Evolutionary conservation across 148 eudicot genomes (phyloP).

Genomic region (Rhododendron williamsianum): DNA sequence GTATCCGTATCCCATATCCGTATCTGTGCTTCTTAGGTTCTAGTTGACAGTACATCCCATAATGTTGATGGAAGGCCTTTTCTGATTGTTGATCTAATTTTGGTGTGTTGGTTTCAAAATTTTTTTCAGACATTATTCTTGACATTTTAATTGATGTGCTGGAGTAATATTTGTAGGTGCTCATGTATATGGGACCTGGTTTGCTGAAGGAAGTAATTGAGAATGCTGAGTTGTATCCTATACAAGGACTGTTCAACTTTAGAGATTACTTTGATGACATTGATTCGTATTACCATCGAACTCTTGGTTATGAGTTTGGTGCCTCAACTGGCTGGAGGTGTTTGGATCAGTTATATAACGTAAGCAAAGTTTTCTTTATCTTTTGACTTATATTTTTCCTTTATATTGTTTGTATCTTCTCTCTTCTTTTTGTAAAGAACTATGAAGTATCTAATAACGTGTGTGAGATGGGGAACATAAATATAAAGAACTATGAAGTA

Average conservation of each 20-base stretch:
- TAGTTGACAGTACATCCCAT: neutral
- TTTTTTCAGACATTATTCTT: too few relatives aligned
- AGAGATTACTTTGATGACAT: conserved; percentile 65
- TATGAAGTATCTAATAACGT: neutral
- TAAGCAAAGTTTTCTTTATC: conserved; percentile 26
- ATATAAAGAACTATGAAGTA: neutral
- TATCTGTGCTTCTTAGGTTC: neutral
- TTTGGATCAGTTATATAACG: conserved; percentile 68
- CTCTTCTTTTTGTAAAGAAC: neutral
- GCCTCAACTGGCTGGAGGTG: conserved; percentile 85
- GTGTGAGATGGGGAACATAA: neutral
- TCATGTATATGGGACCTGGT: conserved; percentile 64
- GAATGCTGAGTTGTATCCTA: conserved; percentile 83
- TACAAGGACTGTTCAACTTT: conserved; percentile 68
- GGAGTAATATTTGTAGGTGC: conserved; percentile 47
- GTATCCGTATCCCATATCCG: too few relatives aligned
- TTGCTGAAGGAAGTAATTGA: conserved; percentile 59
- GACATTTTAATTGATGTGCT: conserved; percentile 9
- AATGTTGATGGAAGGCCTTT: neutral
- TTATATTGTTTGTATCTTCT: too few relatives aligned
- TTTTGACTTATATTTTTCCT: neutral
- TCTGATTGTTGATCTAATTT: neutral
- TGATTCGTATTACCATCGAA: conserved; percentile 72
- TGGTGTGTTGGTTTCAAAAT: neutral
- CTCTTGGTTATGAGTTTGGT: conserved; percentile 71